These are phyloP conservation scores for Axilococcus clingmanii DNA, from an alignment of 139 green algal species.

Conservation along the genomic window DNA sequence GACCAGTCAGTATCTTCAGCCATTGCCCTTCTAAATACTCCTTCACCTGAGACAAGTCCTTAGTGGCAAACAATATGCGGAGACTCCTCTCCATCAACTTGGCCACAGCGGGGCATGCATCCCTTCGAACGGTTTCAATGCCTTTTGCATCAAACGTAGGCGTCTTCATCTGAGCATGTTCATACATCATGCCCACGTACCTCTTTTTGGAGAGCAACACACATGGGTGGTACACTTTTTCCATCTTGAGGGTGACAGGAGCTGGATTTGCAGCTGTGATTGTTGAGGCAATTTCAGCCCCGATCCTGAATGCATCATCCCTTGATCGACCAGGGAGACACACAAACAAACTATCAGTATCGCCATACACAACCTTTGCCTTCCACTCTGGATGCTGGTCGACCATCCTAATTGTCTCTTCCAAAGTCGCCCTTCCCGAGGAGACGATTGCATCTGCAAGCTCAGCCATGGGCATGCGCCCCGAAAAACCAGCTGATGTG, in stretches of 20 bases:
- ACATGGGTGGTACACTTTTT: slow-evolving; percentile 96
- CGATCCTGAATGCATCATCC: slow-evolving; percentile 72
- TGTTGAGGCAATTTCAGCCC: slow-evolving; percentile 71
- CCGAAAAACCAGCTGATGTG: slow-evolving; percentile 63
- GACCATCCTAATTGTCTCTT: slow-evolving; percentile 80
- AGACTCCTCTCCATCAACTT: slow-evolving; percentile 83
- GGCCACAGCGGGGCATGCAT: slow-evolving; percentile 79
- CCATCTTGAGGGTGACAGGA: slow-evolving; percentile 86
- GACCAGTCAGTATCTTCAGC: slow-evolving; percentile 72
- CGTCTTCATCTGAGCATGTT: slow-evolving; percentile 50
- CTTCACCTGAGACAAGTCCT: slow-evolving; percentile 63
- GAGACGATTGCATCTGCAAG: slow-evolving; percentile 93
- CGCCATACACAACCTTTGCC: slow-evolving; percentile 71
- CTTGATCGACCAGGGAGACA: slow-evolving; percentile 62
- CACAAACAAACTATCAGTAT: slow-evolving; percentile 93
- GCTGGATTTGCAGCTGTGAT: slow-evolving; percentile 81
- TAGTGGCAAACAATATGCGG: slow-evolving; percentile 69
- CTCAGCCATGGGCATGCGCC: slow-evolving; percentile 93
- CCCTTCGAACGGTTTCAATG: slow-evolving; percentile 91
- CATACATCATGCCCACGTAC: slow-evolving; percentile 89
- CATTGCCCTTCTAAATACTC: slow-evolving; percentile 75
- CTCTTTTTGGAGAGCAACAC: slow-evolving; percentile 96
- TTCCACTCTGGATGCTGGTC: slow-evolving; percentile 53
- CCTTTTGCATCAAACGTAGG: slow-evolving; percentile 56
- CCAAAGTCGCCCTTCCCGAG: slow-evolving; percentile 70